Base-by-base conservation (phyloP, 2,329 filamentous ascomycete species). In the Aureobasidium sp. region DNA sequence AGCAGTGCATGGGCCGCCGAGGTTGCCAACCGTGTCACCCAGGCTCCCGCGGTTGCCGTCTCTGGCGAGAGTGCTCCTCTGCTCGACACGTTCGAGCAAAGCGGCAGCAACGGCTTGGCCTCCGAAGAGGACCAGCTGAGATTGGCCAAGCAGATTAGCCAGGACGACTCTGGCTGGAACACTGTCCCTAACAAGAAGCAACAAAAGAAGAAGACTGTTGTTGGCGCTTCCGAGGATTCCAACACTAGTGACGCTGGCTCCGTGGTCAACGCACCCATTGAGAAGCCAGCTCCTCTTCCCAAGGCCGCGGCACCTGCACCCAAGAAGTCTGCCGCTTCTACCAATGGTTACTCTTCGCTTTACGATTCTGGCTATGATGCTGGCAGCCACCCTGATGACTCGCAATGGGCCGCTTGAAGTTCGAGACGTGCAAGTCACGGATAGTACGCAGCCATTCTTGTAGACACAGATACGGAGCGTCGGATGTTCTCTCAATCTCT, bases 71-170 rank as follows among this genome's bases (percentile, higher is more conserved):
- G 56, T 39, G 56, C 55, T 10, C 61, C 65, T 7, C 66, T 78
- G 22, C 69, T 78, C 11, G 76, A 78, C 59, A 79, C 76, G 17
- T 75, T 78, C 56, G 74, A 80, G 11, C 59, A 59, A 12, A 61
- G 59, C 29, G 63, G 60, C 7, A 65, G 66, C 25, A 70, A 70
- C 45, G 71, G 72, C n/a, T n/a, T n/a, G 51, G 77, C 77, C 14
- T 78, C 78, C 3, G 80, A 83, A 64, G 79, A 83, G 58, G 79
- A 83, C 63, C 79, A 84, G 65, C 68, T 82, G 63, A 74, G 75
- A 40, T 68, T 78, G 55, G 70, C 70, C 12, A 67, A 73, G 61
- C 68, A 70, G 37, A 66, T 78, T 44, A 74, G 67, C 45, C 71
- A 72, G 47, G 68, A 70, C 37, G 75, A 79, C 40, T 75, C 75